Evolutionary conservation across 2,329 filamentous ascomycete genomes (phyloP).

Genomic region (Beauveria scarabaeidicola): DNA sequence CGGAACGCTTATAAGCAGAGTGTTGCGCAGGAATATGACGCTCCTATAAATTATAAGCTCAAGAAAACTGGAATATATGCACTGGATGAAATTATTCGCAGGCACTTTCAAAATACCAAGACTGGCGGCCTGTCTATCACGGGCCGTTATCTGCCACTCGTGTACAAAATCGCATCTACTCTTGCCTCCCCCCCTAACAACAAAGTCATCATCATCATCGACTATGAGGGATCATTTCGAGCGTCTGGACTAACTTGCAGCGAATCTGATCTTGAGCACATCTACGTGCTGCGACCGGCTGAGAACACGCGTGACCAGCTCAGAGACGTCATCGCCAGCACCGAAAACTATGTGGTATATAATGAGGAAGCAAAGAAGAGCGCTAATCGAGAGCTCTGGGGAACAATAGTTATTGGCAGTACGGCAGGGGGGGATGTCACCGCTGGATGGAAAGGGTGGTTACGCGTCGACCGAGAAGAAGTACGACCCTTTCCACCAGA

Average conservation of each 20-base stretch:
- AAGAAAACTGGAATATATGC: slow-evolving; percentile 32
- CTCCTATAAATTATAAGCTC: slow-evolving; percentile 9
- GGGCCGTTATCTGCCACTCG: slow-evolving; percentile 44
- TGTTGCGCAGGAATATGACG: neutral
- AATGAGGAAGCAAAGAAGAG: slow-evolving; percentile 30
- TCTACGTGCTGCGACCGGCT: slow-evolving; percentile 40
- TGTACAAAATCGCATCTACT: slow-evolving; percentile 46
- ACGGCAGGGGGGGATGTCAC: slow-evolving; percentile 25
- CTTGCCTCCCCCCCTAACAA: slow-evolving; percentile 39
- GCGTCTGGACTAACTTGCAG: slow-evolving; percentile 34
- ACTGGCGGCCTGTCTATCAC: slow-evolving; percentile 39
- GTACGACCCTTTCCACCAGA: slow-evolving; percentile 31
- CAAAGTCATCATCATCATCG: slow-evolving; percentile 46
- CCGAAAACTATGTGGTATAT: slow-evolving; percentile 44
- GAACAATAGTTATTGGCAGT: slow-evolving; percentile 45
- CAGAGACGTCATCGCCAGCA: slow-evolving; percentile 29
- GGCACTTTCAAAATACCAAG: slow-evolving; percentile 41
- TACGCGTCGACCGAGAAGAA: slow-evolving; percentile 38
- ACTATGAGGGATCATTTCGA: slow-evolving; percentile 48
- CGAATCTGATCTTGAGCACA: slow-evolving; percentile 35
- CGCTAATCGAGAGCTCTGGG: slow-evolving; percentile 45
- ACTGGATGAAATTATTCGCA: slow-evolving; percentile 38
- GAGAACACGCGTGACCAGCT: slow-evolving; percentile 21
- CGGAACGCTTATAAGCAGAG: neutral
- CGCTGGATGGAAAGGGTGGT: slow-evolving; percentile 39